A percentile compares a stretch with the other conserved stretches of the same genome.
Evolutionary conservation across 2,329 filamentous ascomycete genomes (phyloP).

Genomic region (Alternaria ventricosa): DNA sequence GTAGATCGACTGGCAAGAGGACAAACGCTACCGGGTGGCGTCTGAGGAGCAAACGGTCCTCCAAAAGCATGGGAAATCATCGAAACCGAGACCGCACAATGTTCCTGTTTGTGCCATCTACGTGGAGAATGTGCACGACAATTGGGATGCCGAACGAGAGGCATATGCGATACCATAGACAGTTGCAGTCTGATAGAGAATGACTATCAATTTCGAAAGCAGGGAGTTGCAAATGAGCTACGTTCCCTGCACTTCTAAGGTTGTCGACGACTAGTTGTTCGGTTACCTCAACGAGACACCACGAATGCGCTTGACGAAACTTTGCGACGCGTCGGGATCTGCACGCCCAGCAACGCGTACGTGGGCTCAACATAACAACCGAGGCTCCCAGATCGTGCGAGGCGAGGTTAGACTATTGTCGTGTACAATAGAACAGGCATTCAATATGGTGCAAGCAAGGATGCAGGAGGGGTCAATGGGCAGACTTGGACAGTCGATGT

Average conservation of each 20-base stretch:
- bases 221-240: neutral
- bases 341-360: neutral
- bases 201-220: neutral
- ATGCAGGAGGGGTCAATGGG: neutral
- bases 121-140: neutral
- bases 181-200: neutral
- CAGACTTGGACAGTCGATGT: neutral
- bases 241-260: neutral
- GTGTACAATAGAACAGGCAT: neutral
- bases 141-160: neutral
- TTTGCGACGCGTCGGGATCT: neutral
- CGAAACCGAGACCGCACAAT: neutral
- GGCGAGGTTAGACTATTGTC: neutral
- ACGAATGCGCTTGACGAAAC: neutral
- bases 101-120: neutral
- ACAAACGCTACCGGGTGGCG: constrained; percentile 24
- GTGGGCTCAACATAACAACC: neutral
- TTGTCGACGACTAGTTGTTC: neutral
- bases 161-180: neutral
- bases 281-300: neutral
- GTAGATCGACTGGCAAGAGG: neutral
- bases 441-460: neutral
- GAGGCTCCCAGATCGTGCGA: neutral
- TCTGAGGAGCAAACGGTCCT: neutral
- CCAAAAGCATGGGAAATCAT: neutral